Evolutionary conservation across 192 early-diverging fungal species (phyloP), one percentile per base, ranked within the genome.

Genomic region (Coemansia sp.): DNA sequence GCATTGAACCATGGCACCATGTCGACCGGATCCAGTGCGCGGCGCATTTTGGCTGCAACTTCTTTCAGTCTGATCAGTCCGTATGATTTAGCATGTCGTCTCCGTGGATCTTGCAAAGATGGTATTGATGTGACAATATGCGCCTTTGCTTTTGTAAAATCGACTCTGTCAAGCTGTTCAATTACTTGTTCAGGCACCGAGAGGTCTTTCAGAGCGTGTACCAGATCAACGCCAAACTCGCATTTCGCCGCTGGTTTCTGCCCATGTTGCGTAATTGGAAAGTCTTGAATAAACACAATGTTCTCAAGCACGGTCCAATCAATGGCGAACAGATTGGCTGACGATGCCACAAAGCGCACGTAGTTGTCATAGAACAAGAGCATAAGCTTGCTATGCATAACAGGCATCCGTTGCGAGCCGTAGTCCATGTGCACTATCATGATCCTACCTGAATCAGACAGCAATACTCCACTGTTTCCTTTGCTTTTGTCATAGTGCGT

Each of bases 311-410:
- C 61, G 9, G 71, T 53, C 78, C 84, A 88, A 62, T 88, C 87
- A 21, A 66, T 45, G 17, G 37, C 23, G 1, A 85, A 73, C 50
- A 88, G 52, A 25, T 89, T 89, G 10, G 85, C 87, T 0, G 84
- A 85, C 0, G 81, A 80, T 13, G 77, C 71, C 0, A 86, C 85
- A 1, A 89, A 82, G 1, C 87, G 72, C 49, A 83, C 53, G 45
- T 81, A 83, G 0, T 46, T 59, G 14, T 72, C 62, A 38, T 83
- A 81, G 27, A 85, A 89, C 11, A 89, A 37, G 7, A 89, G 59
- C 87, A 89, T 86, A 0, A 87, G 19, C 53, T 86, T 89, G 22
- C 80, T 68, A 59, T 89, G 87, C 61, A 86, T 84, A 4, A 73
- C 66, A 1, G 85, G 84, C 38, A 64, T 81, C 18, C 43, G 53